Conservation (phyloP, 805 yeast species). For the Soucietia sequanensis region DNA sequence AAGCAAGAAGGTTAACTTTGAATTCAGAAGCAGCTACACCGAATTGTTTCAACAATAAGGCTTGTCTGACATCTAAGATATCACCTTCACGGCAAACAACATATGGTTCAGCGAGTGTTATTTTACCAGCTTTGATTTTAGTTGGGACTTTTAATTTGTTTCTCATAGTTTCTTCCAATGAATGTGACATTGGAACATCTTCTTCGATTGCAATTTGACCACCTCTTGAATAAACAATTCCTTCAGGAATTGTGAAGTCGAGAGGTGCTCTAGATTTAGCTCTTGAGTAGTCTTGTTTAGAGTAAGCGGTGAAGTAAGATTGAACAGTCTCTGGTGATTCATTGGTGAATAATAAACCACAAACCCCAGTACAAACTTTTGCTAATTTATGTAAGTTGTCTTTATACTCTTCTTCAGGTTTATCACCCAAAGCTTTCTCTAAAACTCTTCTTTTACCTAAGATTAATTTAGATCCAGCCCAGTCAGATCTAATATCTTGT, state of each 20-base stretch:
- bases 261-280: conserved; percentile 85
- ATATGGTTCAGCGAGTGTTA: conserved; percentile 71
- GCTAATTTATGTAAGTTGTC: conserved; percentile 76
- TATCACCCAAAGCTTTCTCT: conserved; percentile 87
- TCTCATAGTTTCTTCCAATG: conserved; percentile 90
- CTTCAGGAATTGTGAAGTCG: conserved; percentile 82
- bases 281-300: conserved; percentile 81
- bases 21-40: conserved; percentile 94
- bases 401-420: conserved; percentile 85
- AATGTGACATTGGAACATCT: conserved; percentile 95
- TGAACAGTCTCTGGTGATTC: conserved; percentile 87
- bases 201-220: conserved; percentile 89
- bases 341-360: conserved; percentile 86
- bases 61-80: conserved; percentile 82
- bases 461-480: conserved; percentile 86
- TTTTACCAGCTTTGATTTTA: conserved; percentile 84
- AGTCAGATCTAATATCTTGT: conserved; percentile 88
- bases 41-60: conserved; percentile 87
- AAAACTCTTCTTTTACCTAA: conserved; percentile 92
- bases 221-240: conserved; percentile 91
- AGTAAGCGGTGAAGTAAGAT: conserved; percentile 79
- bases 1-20: conserved; percentile 76
- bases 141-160: conserved; percentile 90
- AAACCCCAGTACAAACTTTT: conserved; percentile 66
- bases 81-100: conserved; percentile 81